Evolutionary conservation across 2,329 filamentous ascomycete genomes (phyloP), one percentile per base, ranked within the genome.

Genomic region (Tolypocladium sp.): DNA sequence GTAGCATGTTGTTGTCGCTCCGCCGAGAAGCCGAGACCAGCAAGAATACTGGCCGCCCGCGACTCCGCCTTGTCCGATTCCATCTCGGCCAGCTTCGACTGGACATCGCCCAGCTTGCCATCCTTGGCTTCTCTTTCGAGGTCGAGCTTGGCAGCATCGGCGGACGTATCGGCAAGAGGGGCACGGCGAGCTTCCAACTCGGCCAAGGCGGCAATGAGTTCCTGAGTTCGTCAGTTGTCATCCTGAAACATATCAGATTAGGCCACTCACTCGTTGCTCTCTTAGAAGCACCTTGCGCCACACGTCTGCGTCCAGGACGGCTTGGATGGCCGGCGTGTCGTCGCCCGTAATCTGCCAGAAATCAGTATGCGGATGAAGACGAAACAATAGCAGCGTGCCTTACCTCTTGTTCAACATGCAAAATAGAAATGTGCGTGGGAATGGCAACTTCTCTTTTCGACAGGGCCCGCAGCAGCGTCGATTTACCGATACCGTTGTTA

Each of bases 401-500:
- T 33, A 91, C 89, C 81, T 99, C 94, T 82, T 99, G 94, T 73
- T 97, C 94, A 56, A 99, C 94, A 79, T 99, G 94, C 22, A 99
- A 84, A 83, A 99, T 99, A 13, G 94, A 97, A 64, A 99, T 99
- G 67, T 99, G 93, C 1, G 91, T 95, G 13, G 94, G 94, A 75
- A 99, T 94, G 5, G 92, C 84, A 61, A 99, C 84, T 71, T 99
- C 94, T 88, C 94, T 86, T 69, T 91, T 87, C 69, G 92, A 95
- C 65, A 99, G 80, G 20, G 94, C 94, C 66, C 94, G 85, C 62
- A 99, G 82, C 64, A 99, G 79, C n/a, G 94, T 99, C 71, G 91
- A 91, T 83, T 94, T 93, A 82, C 90, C 94, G 64, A 99, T 93
- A 91, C 94, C 94, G 84, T 99, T 99, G 82, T 97, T 90, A 82